Evolutionary conservation across 1,284 basidiomycete species (phyloP).

Genomic region (Apiotrichum brassicae): DNA sequence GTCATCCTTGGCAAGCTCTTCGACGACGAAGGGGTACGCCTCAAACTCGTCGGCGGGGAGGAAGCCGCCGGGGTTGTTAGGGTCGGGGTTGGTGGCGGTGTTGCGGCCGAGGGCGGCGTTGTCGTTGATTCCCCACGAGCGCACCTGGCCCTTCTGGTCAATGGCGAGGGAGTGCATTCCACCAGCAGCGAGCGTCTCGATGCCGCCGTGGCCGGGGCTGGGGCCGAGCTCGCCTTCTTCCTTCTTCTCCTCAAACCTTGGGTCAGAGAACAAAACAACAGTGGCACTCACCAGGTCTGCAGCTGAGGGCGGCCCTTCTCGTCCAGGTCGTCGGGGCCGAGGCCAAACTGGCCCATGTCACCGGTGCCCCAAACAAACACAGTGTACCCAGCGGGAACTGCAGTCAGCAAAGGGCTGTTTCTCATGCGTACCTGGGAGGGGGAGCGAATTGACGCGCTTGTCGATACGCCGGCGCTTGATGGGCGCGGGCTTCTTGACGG

Average conservation of each 20-base stretch:
- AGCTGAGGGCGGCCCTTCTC: conserved; percentile 67
- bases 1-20: conserved; percentile 60
- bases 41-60: conserved; percentile 73
- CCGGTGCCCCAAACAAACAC: conserved; percentile 71
- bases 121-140: conserved; percentile 88
- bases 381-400: conserved; percentile 39
- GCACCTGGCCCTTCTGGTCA: conserved; percentile 73
- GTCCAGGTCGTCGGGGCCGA: conserved; percentile 61
- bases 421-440: conserved; percentile 23
- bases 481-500: conserved; percentile 1
- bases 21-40: conserved; percentile 64
- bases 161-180: conserved; percentile 79
- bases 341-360: conserved; percentile 81
- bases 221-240: conserved; percentile 48
- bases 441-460: conserved; percentile 25
- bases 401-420: not conserved
- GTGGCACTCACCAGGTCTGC: conserved; percentile 48
- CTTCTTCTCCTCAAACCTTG: conserved; percentile 44
- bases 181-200: conserved; percentile 69
- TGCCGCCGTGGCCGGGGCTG: conserved; percentile 52
- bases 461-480: conserved; percentile 14
- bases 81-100: conserved; percentile 63
- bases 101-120: conserved; percentile 82
- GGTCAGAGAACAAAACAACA: conserved; percentile 1
- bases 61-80: conserved; percentile 52